Evolutionary conservation across 1,139 yeast genomes (phyloP).

Genomic region (Dujonia santamariae): DNA sequence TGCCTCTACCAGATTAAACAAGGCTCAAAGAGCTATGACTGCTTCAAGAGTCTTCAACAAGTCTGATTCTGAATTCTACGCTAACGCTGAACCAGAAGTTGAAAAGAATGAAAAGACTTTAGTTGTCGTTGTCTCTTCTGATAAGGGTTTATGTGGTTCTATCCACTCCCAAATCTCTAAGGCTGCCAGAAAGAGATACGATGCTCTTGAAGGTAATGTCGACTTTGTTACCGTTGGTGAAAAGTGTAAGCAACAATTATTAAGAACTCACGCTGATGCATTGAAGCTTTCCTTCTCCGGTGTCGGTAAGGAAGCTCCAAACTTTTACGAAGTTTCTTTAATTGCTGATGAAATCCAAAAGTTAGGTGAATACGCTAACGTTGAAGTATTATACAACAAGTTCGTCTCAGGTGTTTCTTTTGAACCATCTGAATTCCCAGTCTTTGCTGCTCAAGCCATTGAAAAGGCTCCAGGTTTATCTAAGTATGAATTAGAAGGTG

Average conservation of each 20-base stretch:
- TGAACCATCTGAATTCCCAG: constrained; percentile 73
- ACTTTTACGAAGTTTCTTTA: constrained; percentile 83
- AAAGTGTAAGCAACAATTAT: constrained; percentile 83
- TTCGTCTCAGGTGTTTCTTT: constrained; percentile 86
- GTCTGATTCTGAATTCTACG: constrained; percentile 76
- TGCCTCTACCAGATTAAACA: constrained; percentile 93
- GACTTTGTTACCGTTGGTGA: constrained; percentile 93
- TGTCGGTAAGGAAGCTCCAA: constrained; percentile 96
- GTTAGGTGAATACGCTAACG: constrained; percentile 68
- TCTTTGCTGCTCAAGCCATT: constrained; percentile 69
- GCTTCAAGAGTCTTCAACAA: constrained; percentile 83
- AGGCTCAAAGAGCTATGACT: constrained; percentile 94
- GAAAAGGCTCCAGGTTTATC: constrained; percentile 85
- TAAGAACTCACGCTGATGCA: constrained; percentile 73
- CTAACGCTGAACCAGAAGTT: constrained; percentile 74
- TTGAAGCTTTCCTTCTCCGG: constrained; percentile 80
- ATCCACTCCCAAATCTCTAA: constrained; percentile 94
- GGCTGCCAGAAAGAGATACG: constrained; percentile 69
- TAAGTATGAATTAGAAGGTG: constrained; percentile 76
- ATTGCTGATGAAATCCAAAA: constrained; percentile 81
- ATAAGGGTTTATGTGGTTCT: constrained; percentile 98
- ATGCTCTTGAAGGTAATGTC: constrained; percentile 58
- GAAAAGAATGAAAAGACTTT: constrained; percentile 58
- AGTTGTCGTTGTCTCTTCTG: constrained; percentile 86
- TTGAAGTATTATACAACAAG: constrained; percentile 84